Base-by-base conservation (phyloP, 2,329 filamentous ascomycete species). In the Aspergillus tubingensis region DNA sequence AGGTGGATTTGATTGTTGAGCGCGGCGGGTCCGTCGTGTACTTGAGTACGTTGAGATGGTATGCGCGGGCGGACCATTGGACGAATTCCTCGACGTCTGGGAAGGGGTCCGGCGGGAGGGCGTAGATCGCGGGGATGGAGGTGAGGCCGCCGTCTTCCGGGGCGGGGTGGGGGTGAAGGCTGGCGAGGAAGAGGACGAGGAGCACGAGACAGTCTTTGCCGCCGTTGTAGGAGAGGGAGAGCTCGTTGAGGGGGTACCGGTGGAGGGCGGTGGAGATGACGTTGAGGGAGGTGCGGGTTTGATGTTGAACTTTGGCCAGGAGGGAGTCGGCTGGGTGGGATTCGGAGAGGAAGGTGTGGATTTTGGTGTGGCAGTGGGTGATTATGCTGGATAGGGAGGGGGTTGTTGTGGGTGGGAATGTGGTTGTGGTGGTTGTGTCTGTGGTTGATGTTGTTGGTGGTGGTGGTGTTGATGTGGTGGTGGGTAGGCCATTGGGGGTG, bases 161-260 rank as follows among this genome's bases (percentile, higher is more conserved):
- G 19, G 79, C 57, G 85, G 80, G 67, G 80, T 83, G 68, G 2
- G 77, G 74, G 64, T 80, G 73, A 1, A 88, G 76, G 19, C 82
- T 82, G 63, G 89, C 88, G 67, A 98, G 88, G 72, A 96, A 91
- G 65, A 98, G 82, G 70, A 97, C 85, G 6, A 98, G 83, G 17
- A 98, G 87, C 56, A 98, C 93, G 17, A 98, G 89, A 71, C 94
- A 98, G 82, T 98, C 95, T 77, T 99, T 99, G 62, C 95, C 95
- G 72, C 95, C 95, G 70, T 99, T 99, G 79, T 97, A 99, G 59
- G 94, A 96, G 65, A 98, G 83, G 5, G 93, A 92, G 62, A 98
- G 84, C 73, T 96, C 85, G 60, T 89, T 83, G 63, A 90, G 85
- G 88, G 84, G 84, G 76, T 96, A 98, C 72, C 83, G 84, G 64